phyloP scores from a whole-genome alignment of 2,329 filamentous ascomycete genomes.

The Emmonsia crescens region DNA sequence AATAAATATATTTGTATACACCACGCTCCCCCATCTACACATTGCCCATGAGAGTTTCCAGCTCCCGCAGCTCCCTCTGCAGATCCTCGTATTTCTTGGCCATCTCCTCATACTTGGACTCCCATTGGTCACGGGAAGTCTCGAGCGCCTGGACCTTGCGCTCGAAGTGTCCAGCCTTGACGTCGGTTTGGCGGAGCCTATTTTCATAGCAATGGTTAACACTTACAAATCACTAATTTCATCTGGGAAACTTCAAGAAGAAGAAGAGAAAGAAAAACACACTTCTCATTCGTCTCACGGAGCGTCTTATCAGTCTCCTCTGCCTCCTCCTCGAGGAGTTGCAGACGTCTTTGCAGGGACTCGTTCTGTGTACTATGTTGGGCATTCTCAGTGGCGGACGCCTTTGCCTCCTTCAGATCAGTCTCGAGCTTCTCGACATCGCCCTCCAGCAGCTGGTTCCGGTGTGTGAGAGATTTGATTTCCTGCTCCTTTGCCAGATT shows the following conservation, averaged over 20 bases:
- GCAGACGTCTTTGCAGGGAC: constrained; percentile 78
- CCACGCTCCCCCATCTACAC: constrained; percentile 46
- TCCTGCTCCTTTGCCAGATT: constrained; percentile 95
- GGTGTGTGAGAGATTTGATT: constrained; percentile 91
- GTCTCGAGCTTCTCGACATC: constrained; percentile 90
- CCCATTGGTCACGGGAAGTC: constrained; percentile 84
- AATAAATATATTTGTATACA: not conserved
- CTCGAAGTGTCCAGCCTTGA: constrained; percentile 98
- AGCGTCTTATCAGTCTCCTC: constrained; percentile 94
- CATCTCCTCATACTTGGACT: constrained; percentile 97
- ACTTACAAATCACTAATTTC: not conserved
- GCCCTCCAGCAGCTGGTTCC: constrained; percentile 78
- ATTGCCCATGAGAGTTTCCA: constrained; percentile 85
- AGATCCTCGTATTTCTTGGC: constrained; percentile 71
- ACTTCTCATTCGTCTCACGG: constrained; percentile 98
- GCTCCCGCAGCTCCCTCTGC: constrained; percentile 84
- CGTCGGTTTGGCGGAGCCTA: constrained; percentile 96
- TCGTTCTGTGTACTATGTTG: constrained; percentile 85
- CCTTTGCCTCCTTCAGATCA: constrained; percentile 77
- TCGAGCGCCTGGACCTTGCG: constrained; percentile 98
- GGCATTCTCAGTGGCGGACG: constrained; percentile 67
- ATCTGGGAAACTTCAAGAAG: not conserved
- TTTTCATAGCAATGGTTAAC: constrained; percentile 2
- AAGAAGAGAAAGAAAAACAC: constrained; percentile 33
- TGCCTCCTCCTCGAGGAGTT: constrained; percentile 95